Evolutionary conservation across 2,329 filamentous ascomycete genomes (phyloP).

Genomic region (Penicillium janthinellum): DNA sequence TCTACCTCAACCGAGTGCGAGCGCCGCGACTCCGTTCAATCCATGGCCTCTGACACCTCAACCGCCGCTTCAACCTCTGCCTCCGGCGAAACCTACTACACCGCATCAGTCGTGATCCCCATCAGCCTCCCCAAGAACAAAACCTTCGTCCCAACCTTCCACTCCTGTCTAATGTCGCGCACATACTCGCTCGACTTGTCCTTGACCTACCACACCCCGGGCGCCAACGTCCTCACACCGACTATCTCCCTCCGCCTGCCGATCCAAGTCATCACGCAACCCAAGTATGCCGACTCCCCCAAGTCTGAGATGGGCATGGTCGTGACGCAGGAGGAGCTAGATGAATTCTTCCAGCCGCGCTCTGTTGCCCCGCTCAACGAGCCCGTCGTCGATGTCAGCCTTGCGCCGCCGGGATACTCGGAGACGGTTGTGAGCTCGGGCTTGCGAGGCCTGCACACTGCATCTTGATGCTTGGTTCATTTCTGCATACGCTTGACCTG

Average conservation of each 20-base stretch:
- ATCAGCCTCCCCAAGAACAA: slow-evolving; percentile 63
- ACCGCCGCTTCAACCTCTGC: slow-evolving; percentile 45
- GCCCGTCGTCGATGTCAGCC: slow-evolving; percentile 13
- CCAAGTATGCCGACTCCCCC: slow-evolving; percentile 11
- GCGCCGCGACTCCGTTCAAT: slow-evolving; percentile 33
- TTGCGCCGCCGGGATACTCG: slow-evolving; percentile 24
- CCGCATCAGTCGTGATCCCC: slow-evolving; percentile 64
- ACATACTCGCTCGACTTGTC: slow-evolving; percentile 63
- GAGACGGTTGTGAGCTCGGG: slow-evolving; percentile 2
- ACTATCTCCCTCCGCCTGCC: slow-evolving; percentile 46
- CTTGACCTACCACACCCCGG: slow-evolving; percentile 56
- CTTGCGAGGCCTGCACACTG: not conserved
- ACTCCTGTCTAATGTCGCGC: slow-evolving; percentile 67
- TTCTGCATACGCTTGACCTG: not conserved
- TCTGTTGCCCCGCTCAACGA: slow-evolving; percentile 23
- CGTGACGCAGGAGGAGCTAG: slow-evolving; percentile 31
- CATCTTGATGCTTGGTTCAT: not conserved
- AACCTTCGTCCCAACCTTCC: slow-evolving; percentile 68
- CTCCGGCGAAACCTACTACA: slow-evolving; percentile 54
- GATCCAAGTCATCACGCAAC: slow-evolving; percentile 43
- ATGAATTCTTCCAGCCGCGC: slow-evolving; percentile 34
- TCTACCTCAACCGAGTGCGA: slow-evolving; percentile 33
- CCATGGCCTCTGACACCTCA: slow-evolving; percentile 33
- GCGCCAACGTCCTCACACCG: slow-evolving; percentile 44
- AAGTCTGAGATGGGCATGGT: slow-evolving; percentile 17